Base-by-base conservation (phyloP, 2,329 filamentous ascomycete species). In the Apiospora phragmitis region DNA sequence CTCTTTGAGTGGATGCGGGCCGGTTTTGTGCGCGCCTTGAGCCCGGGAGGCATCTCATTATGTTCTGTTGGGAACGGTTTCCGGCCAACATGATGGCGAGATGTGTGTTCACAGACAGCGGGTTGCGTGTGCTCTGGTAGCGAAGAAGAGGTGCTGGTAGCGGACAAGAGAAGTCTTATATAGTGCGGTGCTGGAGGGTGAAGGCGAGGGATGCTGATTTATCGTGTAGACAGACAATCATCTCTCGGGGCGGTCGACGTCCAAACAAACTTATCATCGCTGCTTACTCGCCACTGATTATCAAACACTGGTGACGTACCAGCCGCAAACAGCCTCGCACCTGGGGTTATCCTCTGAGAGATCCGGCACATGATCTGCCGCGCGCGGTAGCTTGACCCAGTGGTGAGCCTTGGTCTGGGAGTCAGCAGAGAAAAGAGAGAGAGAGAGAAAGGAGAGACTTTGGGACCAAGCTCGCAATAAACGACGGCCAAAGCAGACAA, bases 241-340 rank as follows among this genome's bases (percentile, higher is more conserved):
- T 62, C 32, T 59, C 51, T 62, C 18, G 55, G 24, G 55, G 32
- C 32, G 55, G 29, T n/a, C 55, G 55, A n/a, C 18, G 55, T 62
- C 55, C 55, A 38, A 62, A 62, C 55, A 62, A 62, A 62, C 55
- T 62, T 62, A 62, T 62, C 55, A 62, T 62, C 29, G 38, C 55
- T 35, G 55, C 55, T 38, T 35, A 62, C 29, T 38, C 55, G 55
- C 55, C 55, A 62, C 55, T 62, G 55, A 62, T 38, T 62, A 38
- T 24, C 55, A 62, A 62, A 62, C 55, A 62, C 32, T 62, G 32
- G 55, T 62, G 55, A 62, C 55, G 55, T 62, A 62, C 55, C 32
- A 62, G 55, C 32, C 55, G 55, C 32, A 62, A 62, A 62, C 55
- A 62, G 55, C 55, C 55, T 62, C 55, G 21, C 55, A 62, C 55